Evolutionary conservation across 2,329 filamentous ascomycete genomes (phyloP).

Genomic region (Paramyrothecium sp.): DNA sequence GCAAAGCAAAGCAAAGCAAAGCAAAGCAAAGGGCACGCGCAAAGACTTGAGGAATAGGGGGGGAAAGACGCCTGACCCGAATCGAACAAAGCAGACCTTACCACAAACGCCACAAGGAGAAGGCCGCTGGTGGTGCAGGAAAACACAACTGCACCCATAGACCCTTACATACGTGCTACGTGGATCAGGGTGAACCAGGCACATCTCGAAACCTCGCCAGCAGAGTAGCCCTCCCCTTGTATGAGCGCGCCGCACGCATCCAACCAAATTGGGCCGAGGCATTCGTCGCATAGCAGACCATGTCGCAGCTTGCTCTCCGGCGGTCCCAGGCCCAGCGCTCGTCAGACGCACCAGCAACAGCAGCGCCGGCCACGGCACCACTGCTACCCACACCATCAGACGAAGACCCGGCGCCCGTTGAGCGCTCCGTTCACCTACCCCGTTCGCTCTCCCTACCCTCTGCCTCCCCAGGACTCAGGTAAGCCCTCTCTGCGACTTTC

Average conservation of each 20-base stretch:
- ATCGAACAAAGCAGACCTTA: neutral
- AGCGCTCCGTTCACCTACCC: neutral
- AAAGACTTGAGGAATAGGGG: too few species aligned
- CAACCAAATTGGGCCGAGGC: slow-evolving; percentile 20
- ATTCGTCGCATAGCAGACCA: slow-evolving; percentile 41
- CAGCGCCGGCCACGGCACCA: slow-evolving; percentile 13
- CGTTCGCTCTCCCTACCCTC: neutral
- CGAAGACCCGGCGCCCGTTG: neutral
- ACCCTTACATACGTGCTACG: slow-evolving; percentile 38
- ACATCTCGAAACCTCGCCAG: slow-evolving; percentile 34
- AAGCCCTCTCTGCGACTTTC: neutral
- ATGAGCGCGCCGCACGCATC: neutral
- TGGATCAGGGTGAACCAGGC: slow-evolving; percentile 43
- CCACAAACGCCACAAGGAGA: neutral
- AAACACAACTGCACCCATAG: neutral
- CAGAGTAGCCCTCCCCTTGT: neutral
- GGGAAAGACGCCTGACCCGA: neutral
- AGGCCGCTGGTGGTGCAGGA: neutral
- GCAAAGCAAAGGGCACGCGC: neutral
- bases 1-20: neutral
- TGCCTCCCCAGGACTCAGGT: neutral
- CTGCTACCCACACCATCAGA: slow-evolving; percentile 10
- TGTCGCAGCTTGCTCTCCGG: slow-evolving; percentile 53
- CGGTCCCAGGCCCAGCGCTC: slow-evolving; percentile 30
- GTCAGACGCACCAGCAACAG: slow-evolving; percentile 4